Base-by-base conservation (phyloP, 805 yeast genomes). In the Ogataea trehalophila region DNA sequence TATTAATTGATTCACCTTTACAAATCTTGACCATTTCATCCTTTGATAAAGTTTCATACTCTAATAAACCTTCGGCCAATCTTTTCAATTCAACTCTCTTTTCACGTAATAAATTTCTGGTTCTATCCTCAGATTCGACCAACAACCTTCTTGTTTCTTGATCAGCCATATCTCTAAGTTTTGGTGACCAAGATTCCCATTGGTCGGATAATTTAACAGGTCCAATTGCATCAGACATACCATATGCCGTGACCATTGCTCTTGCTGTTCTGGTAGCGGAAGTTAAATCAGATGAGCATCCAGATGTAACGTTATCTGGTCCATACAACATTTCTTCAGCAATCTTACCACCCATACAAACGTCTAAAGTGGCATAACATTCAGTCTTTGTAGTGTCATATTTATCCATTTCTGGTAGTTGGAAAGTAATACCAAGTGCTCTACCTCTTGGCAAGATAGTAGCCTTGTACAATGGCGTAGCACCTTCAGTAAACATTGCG, bases 331-430 rank as follows among this genome's bases (percentile, higher is more conserved):
- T 73, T 64, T 92, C 97, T 72, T 94, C 99, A 31, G 99, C 99
- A 49, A 90, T 83, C 66, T 91, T 91, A 54, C 99, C 99, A 51
- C 99, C 99, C 99, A 94, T 94, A 65, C 97, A 90, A 43, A 94
- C 99, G 66, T 94, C 99, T 55, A 94, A 70, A 53, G 95, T 75
- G 0, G 98, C 97, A 54, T 85, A 75, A 65, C 97, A 87, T 69
- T 94, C 98, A 51, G 76, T 80, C 65, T 80, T 86, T 33, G 97
- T 89, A 68, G 87, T 86, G 62, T 92, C 98, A 51, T 87, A 90
- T 72, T 94, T 92, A 70, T 94, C 99, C 92, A 91, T 89, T 65
- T 94, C 98, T 3, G 99, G 99, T 55, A 94, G 78, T 68, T 92
- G 98, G 79, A 91, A 94, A 1, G 99, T 95, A 41, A 94, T 81